Evolutionary conservation across 1,284 basidiomycete genomes (phyloP), one percentile per base, ranked within the genome.

Genomic region (Vanrija humicola): DNA sequence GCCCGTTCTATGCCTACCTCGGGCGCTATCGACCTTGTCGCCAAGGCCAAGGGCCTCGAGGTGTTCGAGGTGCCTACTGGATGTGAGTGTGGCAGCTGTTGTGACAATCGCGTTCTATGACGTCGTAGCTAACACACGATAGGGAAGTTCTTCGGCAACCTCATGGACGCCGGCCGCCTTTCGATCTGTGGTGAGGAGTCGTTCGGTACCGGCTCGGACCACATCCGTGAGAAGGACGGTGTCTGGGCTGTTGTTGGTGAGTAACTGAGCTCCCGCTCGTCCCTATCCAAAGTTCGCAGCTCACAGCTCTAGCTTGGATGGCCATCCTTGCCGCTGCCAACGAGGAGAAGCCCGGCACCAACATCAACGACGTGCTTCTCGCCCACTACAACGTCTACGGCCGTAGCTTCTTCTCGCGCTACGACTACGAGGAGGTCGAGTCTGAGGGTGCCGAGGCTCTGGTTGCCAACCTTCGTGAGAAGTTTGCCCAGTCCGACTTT

Each of bases 111-210:
- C 40, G 21, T 23, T 23, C 21, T 23, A 23, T 23, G 49, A 50
- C 34, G 4, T 12, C 9, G 9, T 44, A 18, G 49, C 56, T 62
- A 42, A 62, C 52, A 28, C 6, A 46, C 23, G 38, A 10, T 66
- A 92, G 90, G 95, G 95, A 98, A 98, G 79, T 98, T 98, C 85
- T 98, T 98, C 73, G 96, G 95, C 52, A 98, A 98, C 80, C 82
- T 98, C 63, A 98, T 98, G 95, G 95, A 98, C 75, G 95, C 96
- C 44, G 94, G 93, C 0, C 84, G 90, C 44, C 83, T 98, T 42
- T 97, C 93, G 49, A 98, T 98, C 74, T 98, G 95, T 70, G 95
- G 95, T 64, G 95, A 98, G 76, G 95, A 98, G 79, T 94, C 90
- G 10, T 98, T 98, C 77, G 95, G 95, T 58, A 98, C 95, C n/a